Conservation (phyloP, 352 stramenopile species). For the Peronospora belbahrii region DNA sequence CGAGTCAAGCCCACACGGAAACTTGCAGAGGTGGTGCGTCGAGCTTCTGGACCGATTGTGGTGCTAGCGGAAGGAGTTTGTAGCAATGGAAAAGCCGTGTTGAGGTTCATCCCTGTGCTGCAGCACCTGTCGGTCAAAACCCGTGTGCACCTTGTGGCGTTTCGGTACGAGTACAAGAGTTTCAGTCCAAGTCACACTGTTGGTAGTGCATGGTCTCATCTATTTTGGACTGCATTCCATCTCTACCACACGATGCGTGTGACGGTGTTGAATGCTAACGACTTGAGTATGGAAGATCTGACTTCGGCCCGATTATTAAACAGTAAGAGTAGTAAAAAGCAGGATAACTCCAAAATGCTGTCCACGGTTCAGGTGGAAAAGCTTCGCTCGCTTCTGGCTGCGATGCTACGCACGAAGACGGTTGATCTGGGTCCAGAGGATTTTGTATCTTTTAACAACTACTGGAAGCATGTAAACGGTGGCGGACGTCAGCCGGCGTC, state of each 20-base stretch:
- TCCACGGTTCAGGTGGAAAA: conserved; percentile 51
- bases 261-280: conserved; percentile 51
- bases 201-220: conserved; percentile 43
- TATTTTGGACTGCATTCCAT: conserved; percentile 63
- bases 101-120: conserved; percentile 62
- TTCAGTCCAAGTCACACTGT: conserved; percentile 70
- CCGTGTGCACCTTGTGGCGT: conserved; percentile 63
- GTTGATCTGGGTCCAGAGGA: conserved; percentile 62
- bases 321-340: conserved; percentile 20
- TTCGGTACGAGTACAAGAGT: conserved; percentile 72
- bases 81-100: conserved; percentile 73
- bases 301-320: conserved; percentile 15
- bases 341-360: conserved; percentile 27
- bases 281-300: conserved; percentile 47
- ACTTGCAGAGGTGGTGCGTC: conserved; percentile 59
- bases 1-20: conserved; percentile 43
- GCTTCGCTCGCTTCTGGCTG: conserved; percentile 49
- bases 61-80: conserved; percentile 70
- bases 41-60: conserved; percentile 53
- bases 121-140: conserved; percentile 45
- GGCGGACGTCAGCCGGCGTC: conserved; percentile 58
- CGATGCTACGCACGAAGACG: conserved; percentile 75
- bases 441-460: conserved; percentile 76
- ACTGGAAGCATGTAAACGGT: conserved; percentile 72
- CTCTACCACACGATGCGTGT: conserved; percentile 60